Conservation (phyloP, 2,329 filamentous ascomycete species). For the Botrytis hyacinthi region DNA sequence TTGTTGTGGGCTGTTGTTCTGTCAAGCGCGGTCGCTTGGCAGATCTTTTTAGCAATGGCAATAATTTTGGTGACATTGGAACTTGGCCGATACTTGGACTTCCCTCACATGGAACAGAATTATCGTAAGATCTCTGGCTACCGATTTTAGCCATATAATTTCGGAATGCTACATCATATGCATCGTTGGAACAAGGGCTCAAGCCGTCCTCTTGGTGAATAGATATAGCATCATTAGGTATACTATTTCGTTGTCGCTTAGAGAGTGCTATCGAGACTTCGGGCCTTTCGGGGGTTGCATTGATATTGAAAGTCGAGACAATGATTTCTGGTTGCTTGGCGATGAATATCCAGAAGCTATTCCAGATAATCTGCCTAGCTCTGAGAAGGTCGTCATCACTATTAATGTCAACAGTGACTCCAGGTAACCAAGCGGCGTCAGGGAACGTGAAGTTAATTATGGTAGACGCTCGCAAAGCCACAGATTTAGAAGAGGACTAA, state of each 20-base stretch:
- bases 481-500: neutral
- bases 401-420: neutral
- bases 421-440: neutral
- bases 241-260: neutral
- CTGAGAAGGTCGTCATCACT: neutral
- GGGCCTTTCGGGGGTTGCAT: neutral
- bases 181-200: neutral
- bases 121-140: neutral
- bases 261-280: neutral
- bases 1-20: neutral
- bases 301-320: neutral
- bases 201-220: neutral
- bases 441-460: neutral
- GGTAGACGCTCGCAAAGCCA: neutral
- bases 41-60: neutral
- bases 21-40: neutral
- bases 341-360: neutral
- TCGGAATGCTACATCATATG: no score
- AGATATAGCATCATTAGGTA: neutral
- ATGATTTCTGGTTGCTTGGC: neutral
- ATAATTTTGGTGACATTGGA: neutral
- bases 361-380: neutral
- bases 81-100: neutral
- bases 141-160: neutral
- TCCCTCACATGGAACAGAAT: neutral